A percentile compares a stretch with the other conserved stretches of the same genome.
These are phyloP conservation scores for Tolypocladium endophyticum DNA, from an alignment of 2,329 filamentous ascomycete species.

Conservation along the genomic window DNA sequence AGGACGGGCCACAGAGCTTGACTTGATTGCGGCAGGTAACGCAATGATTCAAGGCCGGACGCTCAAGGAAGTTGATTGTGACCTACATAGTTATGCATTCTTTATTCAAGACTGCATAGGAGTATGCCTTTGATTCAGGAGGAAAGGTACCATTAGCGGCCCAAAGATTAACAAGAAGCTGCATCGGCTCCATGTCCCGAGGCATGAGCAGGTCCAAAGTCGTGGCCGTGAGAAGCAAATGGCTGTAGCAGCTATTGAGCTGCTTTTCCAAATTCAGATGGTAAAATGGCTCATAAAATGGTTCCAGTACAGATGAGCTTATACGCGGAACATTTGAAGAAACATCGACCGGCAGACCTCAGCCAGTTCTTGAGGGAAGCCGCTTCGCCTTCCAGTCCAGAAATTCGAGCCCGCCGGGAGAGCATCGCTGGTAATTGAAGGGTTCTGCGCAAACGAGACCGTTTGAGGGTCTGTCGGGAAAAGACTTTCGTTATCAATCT, in stretches of 20 bases:
- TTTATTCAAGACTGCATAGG: conserved; percentile 39
- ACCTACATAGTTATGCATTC: conserved; percentile 3
- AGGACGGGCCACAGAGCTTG: neutral
- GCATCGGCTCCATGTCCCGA: conserved; percentile 84
- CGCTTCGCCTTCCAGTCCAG: conserved; percentile 80
- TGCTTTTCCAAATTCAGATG: conserved; percentile 65
- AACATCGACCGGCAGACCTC: conserved; percentile 82
- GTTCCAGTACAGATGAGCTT: conserved; percentile 90
- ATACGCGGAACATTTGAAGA: conserved; percentile 93
- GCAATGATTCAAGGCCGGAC: neutral
- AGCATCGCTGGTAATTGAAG: conserved; percentile 25
- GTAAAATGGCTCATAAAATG: conserved; percentile 75
- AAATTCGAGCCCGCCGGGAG: conserved; percentile 26
- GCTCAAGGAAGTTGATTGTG: no score
- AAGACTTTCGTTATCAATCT: conserved; percentile 73
- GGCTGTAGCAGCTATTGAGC: conserved; percentile 72
- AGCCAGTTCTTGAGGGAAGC: conserved; percentile 77
- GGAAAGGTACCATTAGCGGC: conserved; percentile 75
- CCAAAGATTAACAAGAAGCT: conserved; percentile 80
- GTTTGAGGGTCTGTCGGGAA: conserved; percentile 72
- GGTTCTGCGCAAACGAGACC: conserved; percentile 46
- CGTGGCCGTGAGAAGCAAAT: conserved; percentile 67
- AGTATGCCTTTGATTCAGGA: conserved; percentile 50
- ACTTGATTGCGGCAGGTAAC: neutral
- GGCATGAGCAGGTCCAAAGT: conserved; percentile 70